phyloP scores from a whole-genome alignment of 2,329 filamentous ascomycete genomes.

The Alternaria alternata region DNA sequence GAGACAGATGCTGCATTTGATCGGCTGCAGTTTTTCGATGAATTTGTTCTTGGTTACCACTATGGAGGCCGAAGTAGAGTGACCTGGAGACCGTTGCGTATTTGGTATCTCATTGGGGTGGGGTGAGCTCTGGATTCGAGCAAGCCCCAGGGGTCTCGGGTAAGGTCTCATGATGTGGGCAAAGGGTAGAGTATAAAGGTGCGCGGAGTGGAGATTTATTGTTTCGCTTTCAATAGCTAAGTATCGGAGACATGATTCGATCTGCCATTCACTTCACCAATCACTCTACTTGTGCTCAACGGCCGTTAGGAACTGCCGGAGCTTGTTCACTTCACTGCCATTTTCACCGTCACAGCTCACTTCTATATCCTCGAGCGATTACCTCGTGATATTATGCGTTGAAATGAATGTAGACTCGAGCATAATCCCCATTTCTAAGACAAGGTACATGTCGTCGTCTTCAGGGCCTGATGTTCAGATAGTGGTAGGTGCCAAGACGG shows the following conservation, averaged over 20 bases:
- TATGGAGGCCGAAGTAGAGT: not conserved
- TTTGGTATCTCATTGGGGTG: not conserved
- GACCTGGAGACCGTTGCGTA: not conserved
- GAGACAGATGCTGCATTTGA: constrained; percentile 9
- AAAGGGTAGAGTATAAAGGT: not conserved
- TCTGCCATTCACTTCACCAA: not conserved
- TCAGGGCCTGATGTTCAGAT: not conserved
- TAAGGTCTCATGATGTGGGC: not conserved
- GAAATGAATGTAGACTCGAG: not conserved
- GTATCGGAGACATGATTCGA: not conserved
- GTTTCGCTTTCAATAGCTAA: not conserved
- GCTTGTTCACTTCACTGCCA: not conserved
- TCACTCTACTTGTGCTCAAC: not conserved
- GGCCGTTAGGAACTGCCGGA: not conserved
- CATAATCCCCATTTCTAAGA: not conserved
- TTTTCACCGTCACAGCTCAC: not conserved
- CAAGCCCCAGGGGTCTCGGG: not conserved
- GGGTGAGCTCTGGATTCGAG: not conserved
- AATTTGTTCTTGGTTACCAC: constrained; percentile 9
- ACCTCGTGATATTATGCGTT: not conserved
- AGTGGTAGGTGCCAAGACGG: not conserved
- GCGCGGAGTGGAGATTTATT: not conserved
- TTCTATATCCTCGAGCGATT: not conserved
- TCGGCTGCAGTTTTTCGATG: constrained; percentile 3
- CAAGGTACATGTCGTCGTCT: not conserved